A percentile compares a stretch with the other conserved stretches of the same genome.
Evolutionary conservation across 495 filamentous ascomycete species (phyloP).

Genomic region (Aspergillus coremiiformis): DNA sequence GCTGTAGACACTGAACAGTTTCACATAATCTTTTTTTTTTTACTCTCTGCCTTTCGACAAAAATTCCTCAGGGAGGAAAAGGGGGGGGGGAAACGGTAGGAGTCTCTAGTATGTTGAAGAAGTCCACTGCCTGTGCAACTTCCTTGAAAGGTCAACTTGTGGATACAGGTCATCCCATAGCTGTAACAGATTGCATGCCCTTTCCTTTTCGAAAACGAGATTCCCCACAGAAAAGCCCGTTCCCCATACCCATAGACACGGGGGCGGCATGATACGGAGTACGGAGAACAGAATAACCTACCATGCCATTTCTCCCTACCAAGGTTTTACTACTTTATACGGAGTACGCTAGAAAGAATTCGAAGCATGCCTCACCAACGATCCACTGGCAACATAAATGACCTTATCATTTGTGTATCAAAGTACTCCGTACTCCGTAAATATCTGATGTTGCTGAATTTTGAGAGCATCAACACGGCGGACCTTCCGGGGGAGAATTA

Average conservation of each 20-base stretch:
- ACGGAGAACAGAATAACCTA: slow-evolving; percentile 6
- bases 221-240: slow-evolving; percentile 15
- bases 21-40: slow-evolving; percentile 2
- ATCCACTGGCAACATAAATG: slow-evolving; percentile 2
- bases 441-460: slow-evolving; percentile 8
- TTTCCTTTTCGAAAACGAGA: not conserved
- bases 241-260: slow-evolving; percentile 3
- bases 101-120: not conserved
- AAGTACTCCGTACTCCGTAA: no score
- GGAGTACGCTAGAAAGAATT: slow-evolving; percentile 3
- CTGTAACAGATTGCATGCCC: slow-evolving; percentile 6
- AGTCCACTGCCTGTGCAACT: not conserved
- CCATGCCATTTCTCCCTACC: not conserved
- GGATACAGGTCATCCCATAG: slow-evolving; percentile 1
- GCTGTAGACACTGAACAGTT: slow-evolving; percentile 2
- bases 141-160: not conserved
- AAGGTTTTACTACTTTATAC: not conserved
- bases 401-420: not conserved
- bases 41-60: not conserved
- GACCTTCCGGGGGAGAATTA: slow-evolving; percentile 24
- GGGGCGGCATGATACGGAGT: slow-evolving; percentile 3
- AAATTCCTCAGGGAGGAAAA: slow-evolving; percentile 3
- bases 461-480: slow-evolving; percentile 23
- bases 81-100: not conserved
- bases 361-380: slow-evolving; percentile 7